These are phyloP conservation scores for Phytophthora fragariaefolia DNA, from an alignment of 352 stramenopile species.

Conservation along the genomic window DNA sequence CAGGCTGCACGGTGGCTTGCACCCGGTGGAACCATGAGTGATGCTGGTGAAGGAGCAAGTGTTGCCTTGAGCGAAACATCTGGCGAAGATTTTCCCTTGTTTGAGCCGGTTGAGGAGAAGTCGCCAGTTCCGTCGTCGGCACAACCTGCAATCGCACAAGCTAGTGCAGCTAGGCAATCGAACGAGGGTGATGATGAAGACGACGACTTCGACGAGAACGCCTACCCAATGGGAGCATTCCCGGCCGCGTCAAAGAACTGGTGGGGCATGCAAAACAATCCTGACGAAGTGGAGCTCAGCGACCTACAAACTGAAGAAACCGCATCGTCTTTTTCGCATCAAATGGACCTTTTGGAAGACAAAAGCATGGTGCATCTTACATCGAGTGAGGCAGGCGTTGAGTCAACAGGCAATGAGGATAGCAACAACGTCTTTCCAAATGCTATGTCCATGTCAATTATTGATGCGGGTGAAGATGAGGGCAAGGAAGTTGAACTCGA, in stretches of 20 bases:
- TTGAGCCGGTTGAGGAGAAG: constrained; percentile 63
- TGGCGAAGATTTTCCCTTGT: constrained; percentile 33
- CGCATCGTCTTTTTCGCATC: constrained; percentile 70
- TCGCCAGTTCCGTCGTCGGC: constrained; percentile 4
- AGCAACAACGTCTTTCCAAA: constrained; percentile 41
- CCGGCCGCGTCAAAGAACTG: constrained; percentile 76
- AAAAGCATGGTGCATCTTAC: constrained; percentile 27
- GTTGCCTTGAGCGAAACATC: constrained; percentile 19
- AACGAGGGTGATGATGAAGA: constrained; percentile 38
- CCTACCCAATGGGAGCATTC: constrained; percentile 58
- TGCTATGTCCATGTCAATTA: constrained; percentile 85
- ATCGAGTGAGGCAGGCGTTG: constrained; percentile 25
- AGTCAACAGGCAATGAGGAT: constrained; percentile 18
- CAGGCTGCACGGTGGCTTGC: constrained; percentile 72
- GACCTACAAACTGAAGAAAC: constrained; percentile 83
- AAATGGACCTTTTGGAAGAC: constrained; percentile 62
- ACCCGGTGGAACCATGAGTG: constrained; percentile 21
- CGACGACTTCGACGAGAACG: constrained; percentile 54
- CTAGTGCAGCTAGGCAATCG: no score
- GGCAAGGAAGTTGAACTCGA: constrained; percentile 85
- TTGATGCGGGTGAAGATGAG: constrained; percentile 70
- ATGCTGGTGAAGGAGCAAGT: constrained; percentile 12
- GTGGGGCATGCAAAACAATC: constrained; percentile 62
- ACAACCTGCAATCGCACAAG: not conserved
- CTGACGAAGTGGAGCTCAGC: constrained; percentile 71